Conservation (phyloP, 257 asterid genomes). For the Forsythia suspensa region DNA sequence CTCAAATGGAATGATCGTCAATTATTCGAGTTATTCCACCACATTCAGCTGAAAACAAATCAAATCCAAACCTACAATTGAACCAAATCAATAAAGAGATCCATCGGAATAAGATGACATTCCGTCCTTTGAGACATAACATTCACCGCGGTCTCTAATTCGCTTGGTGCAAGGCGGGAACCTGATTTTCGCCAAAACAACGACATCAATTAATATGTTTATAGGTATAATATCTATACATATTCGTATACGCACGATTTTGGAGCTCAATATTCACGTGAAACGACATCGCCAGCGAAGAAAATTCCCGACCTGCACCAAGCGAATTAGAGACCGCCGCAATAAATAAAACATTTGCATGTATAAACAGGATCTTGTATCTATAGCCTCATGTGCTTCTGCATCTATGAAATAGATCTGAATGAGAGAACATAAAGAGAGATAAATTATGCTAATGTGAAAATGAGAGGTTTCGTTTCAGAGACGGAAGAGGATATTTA, state of each 20-base stretch:
- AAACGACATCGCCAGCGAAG: conserved; percentile 25
- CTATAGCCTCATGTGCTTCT: not conserved
- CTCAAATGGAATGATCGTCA: not conserved
- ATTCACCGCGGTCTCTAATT: conserved; percentile 64
- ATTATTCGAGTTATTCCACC: not conserved
- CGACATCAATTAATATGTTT: not conserved
- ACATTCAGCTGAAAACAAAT: not conserved
- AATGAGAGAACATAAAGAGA: not conserved
- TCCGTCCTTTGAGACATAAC: not conserved
- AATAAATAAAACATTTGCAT: conserved; percentile 17
- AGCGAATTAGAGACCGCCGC: conserved; percentile 70
- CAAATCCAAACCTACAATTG: conserved; percentile 1
- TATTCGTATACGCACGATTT: conserved; percentile 3
- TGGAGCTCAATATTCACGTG: conserved; percentile 7
- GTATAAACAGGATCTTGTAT: not conserved
- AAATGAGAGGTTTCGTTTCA: conserved; percentile 4
- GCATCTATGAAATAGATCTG: conserved; percentile 20
- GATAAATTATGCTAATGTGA: not conserved
- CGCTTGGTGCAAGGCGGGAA: conserved; percentile 92
- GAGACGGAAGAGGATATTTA: conserved; percentile 26
- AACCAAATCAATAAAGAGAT: conserved; percentile 29
- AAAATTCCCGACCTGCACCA: conserved; percentile 81
- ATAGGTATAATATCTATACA: conserved; percentile 2
- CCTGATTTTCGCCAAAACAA: conserved; percentile 28
- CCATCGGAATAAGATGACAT: conserved; percentile 23